These are phyloP conservation scores for Fusarium protoensiforme DNA, from an alignment of 2,329 filamentous ascomycete genomes.

Conservation along the genomic window DNA sequence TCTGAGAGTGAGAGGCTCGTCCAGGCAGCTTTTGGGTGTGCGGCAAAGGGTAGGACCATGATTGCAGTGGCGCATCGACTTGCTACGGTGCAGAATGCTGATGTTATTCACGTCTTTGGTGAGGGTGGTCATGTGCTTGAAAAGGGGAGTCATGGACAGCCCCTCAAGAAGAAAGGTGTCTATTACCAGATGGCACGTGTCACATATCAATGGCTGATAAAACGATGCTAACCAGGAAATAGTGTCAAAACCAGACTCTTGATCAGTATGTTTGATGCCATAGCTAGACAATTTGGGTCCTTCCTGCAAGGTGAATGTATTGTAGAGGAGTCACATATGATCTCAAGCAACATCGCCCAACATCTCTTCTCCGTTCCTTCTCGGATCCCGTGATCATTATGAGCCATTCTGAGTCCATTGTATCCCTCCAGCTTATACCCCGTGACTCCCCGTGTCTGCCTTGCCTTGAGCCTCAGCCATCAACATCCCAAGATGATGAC, in stretches of 20 bases:
- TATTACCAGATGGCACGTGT: slow-evolving; percentile 68
- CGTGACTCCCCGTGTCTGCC: slow-evolving; percentile 3
- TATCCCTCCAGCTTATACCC: neutral
- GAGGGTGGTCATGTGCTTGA: slow-evolving; percentile 65
- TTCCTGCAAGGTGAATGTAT: neutral
- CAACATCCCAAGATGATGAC: neutral
- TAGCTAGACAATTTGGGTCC: neutral
- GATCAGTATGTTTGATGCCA: slow-evolving; percentile 54
- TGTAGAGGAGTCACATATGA: neutral
- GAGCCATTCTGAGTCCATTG: neutral
- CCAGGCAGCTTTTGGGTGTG: slow-evolving; percentile 74
- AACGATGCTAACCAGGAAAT: slow-evolving; percentile 35
- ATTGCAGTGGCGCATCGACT: slow-evolving; percentile 82
- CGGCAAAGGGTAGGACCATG: slow-evolving; percentile 70
- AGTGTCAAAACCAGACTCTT: slow-evolving; percentile 70
- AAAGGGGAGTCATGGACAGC: slow-evolving; percentile 62
- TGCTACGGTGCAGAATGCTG: slow-evolving; percentile 79
- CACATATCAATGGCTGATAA: neutral
- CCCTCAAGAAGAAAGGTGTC: slow-evolving; percentile 62
- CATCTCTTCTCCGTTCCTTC: neutral
- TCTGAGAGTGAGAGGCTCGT: slow-evolving; percentile 71
- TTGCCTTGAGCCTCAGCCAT: neutral
- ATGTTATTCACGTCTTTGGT: slow-evolving; percentile 82
- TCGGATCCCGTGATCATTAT: neutral
- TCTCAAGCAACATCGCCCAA: neutral